Conservation (phyloP, 495 filamentous ascomycete species). For the Trypethelium eluteriae region DNA sequence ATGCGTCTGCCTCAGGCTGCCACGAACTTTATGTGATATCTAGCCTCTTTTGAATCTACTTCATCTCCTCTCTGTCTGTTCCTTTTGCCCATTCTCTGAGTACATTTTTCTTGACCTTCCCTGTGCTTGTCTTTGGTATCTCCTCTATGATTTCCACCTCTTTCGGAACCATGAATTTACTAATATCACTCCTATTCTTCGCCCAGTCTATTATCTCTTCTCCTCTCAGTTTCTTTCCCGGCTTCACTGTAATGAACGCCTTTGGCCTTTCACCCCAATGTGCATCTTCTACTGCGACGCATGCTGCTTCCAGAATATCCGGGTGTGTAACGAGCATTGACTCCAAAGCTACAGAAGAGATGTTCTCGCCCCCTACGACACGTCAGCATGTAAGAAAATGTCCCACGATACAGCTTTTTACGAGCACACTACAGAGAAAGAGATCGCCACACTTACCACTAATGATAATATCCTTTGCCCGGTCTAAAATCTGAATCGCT, state of each 20-base stretch:
- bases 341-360: conserved; percentile 87
- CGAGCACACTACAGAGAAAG: not conserved
- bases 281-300: conserved; percentile 79
- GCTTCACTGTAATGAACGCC: conserved; percentile 78
- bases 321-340: conserved; percentile 86
- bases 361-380: conserved; percentile 80
- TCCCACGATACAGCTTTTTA: too few relatives aligned
- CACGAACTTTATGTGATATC: not conserved
- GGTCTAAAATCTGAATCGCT: conserved; percentile 82
- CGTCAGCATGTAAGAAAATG: not conserved
- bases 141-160: conserved; percentile 86
- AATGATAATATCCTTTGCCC: conserved; percentile 97
- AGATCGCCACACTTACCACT: conserved; percentile 54
- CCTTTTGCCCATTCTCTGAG: conserved; percentile 78
- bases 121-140: conserved; percentile 92
- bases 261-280: conserved; percentile 96
- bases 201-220: conserved; percentile 82
- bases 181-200: conserved; percentile 65
- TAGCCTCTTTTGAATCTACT: not conserved
- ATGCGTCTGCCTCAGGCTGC: not conserved
- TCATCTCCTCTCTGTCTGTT: conserved; percentile 22
- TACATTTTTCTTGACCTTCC: conserved; percentile 94
- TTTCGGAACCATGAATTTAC: conserved; percentile 89
- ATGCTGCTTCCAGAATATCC: conserved; percentile 79
- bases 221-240: conserved; percentile 50